Evolutionary conservation across 495 filamentous ascomycete species (phyloP).

Genomic region (Trichocladium uniseriatum): DNA sequence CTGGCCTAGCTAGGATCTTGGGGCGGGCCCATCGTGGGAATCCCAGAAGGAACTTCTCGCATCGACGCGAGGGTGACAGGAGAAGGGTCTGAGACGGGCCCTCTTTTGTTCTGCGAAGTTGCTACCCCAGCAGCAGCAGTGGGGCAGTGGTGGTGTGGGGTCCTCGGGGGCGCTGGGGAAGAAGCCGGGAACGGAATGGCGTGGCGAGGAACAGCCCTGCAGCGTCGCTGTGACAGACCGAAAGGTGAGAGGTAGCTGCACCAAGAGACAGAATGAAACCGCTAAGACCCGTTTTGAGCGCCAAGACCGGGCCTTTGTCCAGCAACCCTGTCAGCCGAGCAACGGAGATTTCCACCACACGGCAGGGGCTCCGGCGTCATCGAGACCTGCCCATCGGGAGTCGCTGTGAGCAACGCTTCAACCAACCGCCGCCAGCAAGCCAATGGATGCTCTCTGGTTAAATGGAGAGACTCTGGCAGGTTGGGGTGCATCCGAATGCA

Average conservation of each 20-base stretch:
- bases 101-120: constrained; percentile 2
- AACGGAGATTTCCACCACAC: constrained; percentile 7
- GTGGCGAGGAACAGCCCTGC: constrained; percentile 10
- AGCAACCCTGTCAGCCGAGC: constrained; percentile 14
- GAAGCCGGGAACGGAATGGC: constrained; percentile 12
- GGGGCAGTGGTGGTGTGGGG: constrained; percentile 1
- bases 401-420: constrained; percentile 9
- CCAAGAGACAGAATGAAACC: constrained; percentile 26
- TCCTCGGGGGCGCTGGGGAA: constrained; percentile 5
- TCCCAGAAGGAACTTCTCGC: constrained; percentile 11
- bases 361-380: constrained; percentile 16
- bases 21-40: background rate
- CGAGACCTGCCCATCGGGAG: constrained; percentile 19
- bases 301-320: constrained; percentile 9
- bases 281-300: constrained; percentile 22
- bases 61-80: constrained; percentile 21
- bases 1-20: constrained; percentile 6
- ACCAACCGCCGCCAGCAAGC: constrained; percentile 11
- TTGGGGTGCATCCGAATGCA: constrained; percentile 21
- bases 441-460: constrained; percentile 22
- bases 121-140: background rate
- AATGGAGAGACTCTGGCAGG: constrained; percentile 21
- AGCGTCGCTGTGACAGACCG: background rate
- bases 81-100: constrained; percentile 20
- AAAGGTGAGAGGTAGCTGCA: constrained; percentile 22